Conservation (phyloP, 2,329 filamentous ascomycete genomes). For the Fusarium sambucinum region DNA sequence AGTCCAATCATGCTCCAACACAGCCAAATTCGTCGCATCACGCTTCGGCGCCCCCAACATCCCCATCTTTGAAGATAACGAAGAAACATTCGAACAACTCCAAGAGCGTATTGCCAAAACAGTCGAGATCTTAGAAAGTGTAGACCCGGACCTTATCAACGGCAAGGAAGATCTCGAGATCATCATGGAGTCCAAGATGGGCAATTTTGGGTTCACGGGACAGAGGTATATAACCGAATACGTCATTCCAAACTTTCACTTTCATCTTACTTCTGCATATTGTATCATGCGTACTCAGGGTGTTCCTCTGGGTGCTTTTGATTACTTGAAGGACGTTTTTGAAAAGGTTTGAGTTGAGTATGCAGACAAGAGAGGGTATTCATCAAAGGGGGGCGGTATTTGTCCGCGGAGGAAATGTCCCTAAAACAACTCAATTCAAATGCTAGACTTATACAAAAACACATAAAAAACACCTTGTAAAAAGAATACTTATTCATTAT, state of each 20-base stretch:
- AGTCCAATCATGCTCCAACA: conserved; percentile 46
- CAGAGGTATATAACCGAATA: conserved; percentile 58
- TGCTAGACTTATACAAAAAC: background rate
- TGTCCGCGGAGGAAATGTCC: conserved; percentile 42
- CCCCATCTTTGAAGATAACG: conserved; percentile 41
- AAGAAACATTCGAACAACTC: conserved; percentile 50
- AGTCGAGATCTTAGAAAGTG: conserved; percentile 49
- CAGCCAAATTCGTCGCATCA: conserved; percentile 38
- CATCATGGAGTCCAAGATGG: conserved; percentile 43
- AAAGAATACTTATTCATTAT: background rate
- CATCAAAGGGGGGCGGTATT: conserved; percentile 45
- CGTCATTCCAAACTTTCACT: conserved; percentile 70
- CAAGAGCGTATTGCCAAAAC: conserved; percentile 47
- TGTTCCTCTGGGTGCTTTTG: conserved; percentile 67
- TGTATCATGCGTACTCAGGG: conserved; percentile 67
- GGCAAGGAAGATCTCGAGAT: conserved; percentile 43
- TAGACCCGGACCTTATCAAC: conserved; percentile 42
- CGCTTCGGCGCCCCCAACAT: conserved; percentile 36
- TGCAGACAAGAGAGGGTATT: conserved; percentile 44
- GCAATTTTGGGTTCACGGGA: conserved; percentile 48
- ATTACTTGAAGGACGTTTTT: conserved; percentile 59
- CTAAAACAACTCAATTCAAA: background rate
- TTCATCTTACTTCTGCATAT: conserved; percentile 69
- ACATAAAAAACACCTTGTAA: background rate
- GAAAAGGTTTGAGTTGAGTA: conserved; percentile 34